Base-by-base conservation (phyloP, 352 stramenopile species). In the Pythium grandisporangium region DNA sequence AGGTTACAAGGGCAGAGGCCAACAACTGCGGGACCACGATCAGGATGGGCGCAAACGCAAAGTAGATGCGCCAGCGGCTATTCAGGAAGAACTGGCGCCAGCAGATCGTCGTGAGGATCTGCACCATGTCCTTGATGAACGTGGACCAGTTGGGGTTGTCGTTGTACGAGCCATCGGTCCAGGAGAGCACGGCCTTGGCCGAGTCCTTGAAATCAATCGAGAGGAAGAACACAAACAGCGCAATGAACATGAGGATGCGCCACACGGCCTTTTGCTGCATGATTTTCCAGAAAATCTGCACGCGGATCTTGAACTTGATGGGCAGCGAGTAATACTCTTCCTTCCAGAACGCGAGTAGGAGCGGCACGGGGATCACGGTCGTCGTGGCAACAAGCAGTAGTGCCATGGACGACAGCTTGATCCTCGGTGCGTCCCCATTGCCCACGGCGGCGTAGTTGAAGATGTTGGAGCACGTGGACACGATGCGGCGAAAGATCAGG, bases 221-320 rank as follows among this genome's bases (percentile, higher is more conserved):
- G 19, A 79, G 41, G 46, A 84, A 84, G 3, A 84, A 27, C 25
- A 51, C 68, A 45, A 78, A 84, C 43, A 78, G 60, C 35, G 58
- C 70, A 43, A 78, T 74, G 49, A 84, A 84, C 30, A 62, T 63
- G 12, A 85, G 49, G 42, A 81, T 72, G 20, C 63, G 63, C 69
- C 72, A 83, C 59, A 85, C 69, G 6, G 67, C 72, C 45, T 83
- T 82, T 50, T 85, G 72, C 55, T 82, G 64, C 58, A 81, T 79
- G 58, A 81, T 79, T 55, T 83, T 85, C 72, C 67, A 83, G 40
- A 80, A 57, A 42, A 76, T 80, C 41, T 76, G 62, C 14, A 56
- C 70, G 29, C 69, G 71, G 24, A 76, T 68, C 52, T 70, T 72
- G 54, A 82, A 64, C 37, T 61, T 71, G 41, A 55, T 80, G 30